Percentiles rank a stretch among this genome's conserved stretches.
phyloP scores from a whole-genome alignment of 2,329 filamentous ascomycete species.

The Fusarium liriodendri region DNA sequence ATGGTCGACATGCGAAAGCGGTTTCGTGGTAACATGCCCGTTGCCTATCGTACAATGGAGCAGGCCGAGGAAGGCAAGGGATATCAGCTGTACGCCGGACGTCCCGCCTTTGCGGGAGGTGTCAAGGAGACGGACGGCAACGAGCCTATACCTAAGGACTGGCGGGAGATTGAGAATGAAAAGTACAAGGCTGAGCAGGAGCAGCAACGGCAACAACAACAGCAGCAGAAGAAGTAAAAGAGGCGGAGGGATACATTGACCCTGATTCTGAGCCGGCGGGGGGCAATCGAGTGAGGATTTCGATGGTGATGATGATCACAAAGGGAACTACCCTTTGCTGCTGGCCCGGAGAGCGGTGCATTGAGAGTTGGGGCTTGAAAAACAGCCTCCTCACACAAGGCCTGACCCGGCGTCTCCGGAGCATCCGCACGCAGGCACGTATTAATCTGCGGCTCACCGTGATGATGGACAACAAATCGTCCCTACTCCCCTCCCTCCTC shows the following conservation, averaged over 20 bases:
- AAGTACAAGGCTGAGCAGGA: conserved; percentile 58
- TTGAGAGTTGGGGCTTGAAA: neutral
- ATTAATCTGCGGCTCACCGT: neutral
- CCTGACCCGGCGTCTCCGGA: neutral
- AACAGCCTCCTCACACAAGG: neutral
- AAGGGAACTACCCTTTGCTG: neutral
- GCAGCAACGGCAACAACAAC: conserved; percentile 39
- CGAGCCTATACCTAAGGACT: conserved; percentile 70
- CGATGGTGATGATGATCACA: neutral
- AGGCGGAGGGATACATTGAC: neutral
- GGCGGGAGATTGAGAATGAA: conserved; percentile 74
- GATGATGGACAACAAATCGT: neutral
- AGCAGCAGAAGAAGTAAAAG: conserved; percentile 42
- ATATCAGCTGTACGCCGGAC: conserved; percentile 83
- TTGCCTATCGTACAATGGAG: conserved; percentile 72
- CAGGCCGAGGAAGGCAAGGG: conserved; percentile 66
- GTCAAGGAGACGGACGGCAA: conserved; percentile 75
- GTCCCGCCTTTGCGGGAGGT: conserved; percentile 73
- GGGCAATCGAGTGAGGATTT: neutral
- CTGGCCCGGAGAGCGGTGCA: neutral
- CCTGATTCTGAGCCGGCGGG: neutral
- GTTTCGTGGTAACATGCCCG: conserved; percentile 92
- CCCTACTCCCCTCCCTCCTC: neutral
- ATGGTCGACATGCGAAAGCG: conserved; percentile 99
- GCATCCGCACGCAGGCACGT: neutral